A percentile compares a stretch with the other conserved stretches of the same genome.
Conservation (phyloP, 2,329 filamentous ascomycete genomes). For the Cercospora sesami region DNA sequence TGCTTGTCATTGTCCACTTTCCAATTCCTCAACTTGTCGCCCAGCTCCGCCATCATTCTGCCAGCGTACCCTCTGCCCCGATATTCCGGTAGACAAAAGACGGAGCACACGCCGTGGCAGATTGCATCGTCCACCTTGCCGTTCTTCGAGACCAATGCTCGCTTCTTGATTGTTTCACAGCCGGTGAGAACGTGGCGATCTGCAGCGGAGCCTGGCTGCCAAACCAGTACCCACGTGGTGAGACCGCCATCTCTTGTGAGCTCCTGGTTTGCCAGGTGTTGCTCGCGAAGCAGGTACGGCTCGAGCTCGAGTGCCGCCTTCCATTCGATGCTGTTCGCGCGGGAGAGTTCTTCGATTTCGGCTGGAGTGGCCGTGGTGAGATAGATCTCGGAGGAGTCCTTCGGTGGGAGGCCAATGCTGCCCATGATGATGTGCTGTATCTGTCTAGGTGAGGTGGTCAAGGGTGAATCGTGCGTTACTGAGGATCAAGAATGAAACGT, state of each 20-base stretch:
- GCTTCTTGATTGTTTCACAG: conserved; percentile 59
- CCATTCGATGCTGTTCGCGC: conserved; percentile 59
- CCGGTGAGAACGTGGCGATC: conserved; percentile 53
- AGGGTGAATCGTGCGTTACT: not conserved
- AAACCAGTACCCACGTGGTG: conserved; percentile 61
- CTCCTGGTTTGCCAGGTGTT: conserved; percentile 52
- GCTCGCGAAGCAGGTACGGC: conserved; percentile 60
- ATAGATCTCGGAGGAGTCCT: conserved; percentile 53
- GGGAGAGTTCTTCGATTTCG: conserved; percentile 55
- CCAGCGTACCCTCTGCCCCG: conserved; percentile 74
- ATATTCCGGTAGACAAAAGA: conserved; percentile 68
- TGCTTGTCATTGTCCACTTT: conserved; percentile 48
- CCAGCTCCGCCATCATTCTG: conserved; percentile 71
- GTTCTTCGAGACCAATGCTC: conserved; percentile 46
- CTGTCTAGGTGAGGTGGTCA: not conserved
- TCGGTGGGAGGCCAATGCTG: conserved; percentile 45
- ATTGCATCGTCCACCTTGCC: conserved; percentile 57
- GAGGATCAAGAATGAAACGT: not conserved
- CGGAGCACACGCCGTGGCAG: conserved; percentile 74
- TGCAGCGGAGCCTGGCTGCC: conserved; percentile 39
- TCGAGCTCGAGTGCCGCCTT: conserved; percentile 56
- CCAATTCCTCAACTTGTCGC: conserved; percentile 54
- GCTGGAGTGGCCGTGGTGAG: conserved; percentile 57
- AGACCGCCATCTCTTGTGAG: conserved; percentile 58
- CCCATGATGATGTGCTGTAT: conserved; percentile 18